Evolutionary conservation across 306 rosid species (phyloP), one percentile per base, ranked within the genome.

Genomic region (Vigna nakashimae): DNA sequence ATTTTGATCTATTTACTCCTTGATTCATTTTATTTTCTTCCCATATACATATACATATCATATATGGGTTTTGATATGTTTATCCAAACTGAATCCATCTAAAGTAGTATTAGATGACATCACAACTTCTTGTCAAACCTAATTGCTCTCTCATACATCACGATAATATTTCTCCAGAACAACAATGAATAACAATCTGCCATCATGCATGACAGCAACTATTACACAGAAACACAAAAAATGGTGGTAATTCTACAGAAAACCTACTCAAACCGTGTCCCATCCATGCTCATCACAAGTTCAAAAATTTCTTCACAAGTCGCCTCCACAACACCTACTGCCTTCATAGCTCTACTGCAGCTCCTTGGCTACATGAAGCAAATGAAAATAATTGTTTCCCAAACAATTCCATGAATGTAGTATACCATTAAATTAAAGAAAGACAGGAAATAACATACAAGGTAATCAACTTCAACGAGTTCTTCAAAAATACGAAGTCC

Each of bases 231-330:
- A 34, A 63, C 9, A 60, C 38, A 63, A 6, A 68, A 79, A 26
- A 0, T 12, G 43, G 68, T 55, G 80, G 81, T 59, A 71, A 83
- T 65, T 55, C 52, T 34, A 86, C 83, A 59, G 85, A 89, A 92
- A 87, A 95, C 99, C 90, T 92, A 95, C 99, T 95, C 97, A 90
- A 95, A 95, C 90, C 99, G 99, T 36, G 90, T 91, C 85, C 91
- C 96, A 79, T 95, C 99, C 99, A 95, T 95, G 96, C 99, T 91
- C 99, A 95, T 95, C 67, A 95, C 90, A 85, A 95, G 98, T 89
- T 91, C 98, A 83, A 95, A 95, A 87, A 92, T 85, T 83, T 95
- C 96, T 88, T 95, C 99, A 46, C 99, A 95, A 2, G 91, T 87
- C 42, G 97, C 99, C 87, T 92, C 99, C 87, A 95, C 99, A 63